Conservation (phyloP, 2,329 filamentous ascomycete genomes). For the Ilyonectria destructans region DNA sequence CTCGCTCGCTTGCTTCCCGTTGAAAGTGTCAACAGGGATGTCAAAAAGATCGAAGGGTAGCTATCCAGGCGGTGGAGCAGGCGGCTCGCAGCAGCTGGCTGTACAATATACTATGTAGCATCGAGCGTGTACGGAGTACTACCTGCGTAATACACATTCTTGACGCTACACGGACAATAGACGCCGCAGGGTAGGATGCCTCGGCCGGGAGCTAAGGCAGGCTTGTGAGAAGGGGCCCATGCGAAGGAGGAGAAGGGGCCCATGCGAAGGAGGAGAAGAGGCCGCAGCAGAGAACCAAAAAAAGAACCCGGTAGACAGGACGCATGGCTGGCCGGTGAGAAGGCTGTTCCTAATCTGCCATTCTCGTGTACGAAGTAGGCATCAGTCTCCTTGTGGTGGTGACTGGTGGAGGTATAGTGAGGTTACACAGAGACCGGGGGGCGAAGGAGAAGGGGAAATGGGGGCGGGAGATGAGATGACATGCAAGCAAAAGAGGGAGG, state of each 20-base stretch:
- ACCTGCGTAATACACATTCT: neutral
- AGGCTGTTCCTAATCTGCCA: constrained; percentile 14
- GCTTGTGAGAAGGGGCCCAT: constrained; percentile 19
- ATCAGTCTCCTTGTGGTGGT: constrained; percentile 28
- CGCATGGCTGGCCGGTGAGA: neutral
- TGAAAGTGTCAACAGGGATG: constrained; percentile 46
- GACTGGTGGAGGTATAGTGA: constrained; percentile 35
- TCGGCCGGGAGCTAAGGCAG: constrained; percentile 14
- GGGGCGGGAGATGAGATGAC: constrained; percentile 38
- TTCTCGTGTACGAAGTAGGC: constrained; percentile 34
- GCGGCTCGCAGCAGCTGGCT: constrained; percentile 22
- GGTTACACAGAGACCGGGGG: constrained; percentile 44
- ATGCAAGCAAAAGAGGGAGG: constrained; percentile 22
- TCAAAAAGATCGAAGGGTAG: constrained; percentile 21
- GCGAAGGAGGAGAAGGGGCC: neutral
- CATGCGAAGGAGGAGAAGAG: no score
- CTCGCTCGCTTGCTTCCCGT: constrained; percentile 50
- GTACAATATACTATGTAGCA: neutral
- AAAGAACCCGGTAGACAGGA: constrained; percentile 7
- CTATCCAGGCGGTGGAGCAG: constrained; percentile 30
- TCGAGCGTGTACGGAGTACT: neutral
- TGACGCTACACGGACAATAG: neutral
- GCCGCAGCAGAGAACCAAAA: neutral
- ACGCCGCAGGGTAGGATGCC: constrained; percentile 18
- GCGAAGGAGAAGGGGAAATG: constrained; percentile 32